Evolutionary conservation across 495 filamentous ascomycete species (phyloP).

Genomic region (Podospora bellae-mahoneyi): DNA sequence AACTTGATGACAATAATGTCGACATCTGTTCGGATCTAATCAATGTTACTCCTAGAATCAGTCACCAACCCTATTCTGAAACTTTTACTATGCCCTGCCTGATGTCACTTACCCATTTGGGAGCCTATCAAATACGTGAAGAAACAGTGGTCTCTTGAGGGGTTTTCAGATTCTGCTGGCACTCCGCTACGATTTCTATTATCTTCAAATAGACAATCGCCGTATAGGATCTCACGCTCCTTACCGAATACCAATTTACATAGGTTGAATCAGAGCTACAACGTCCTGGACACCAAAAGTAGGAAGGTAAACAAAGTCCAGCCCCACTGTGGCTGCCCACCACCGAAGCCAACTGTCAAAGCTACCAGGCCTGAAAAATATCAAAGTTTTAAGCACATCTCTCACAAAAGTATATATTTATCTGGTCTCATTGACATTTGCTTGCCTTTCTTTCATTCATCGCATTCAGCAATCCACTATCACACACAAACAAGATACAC

Average conservation of each 20-base stretch:
- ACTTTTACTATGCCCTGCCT: no score
- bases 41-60: no score
- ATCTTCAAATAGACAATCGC: no score
- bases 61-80: no score
- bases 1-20: no score
- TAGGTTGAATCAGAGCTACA: not conserved
- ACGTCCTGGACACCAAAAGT: not conserved
- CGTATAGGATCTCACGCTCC: no score
- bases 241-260: not conserved
- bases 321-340: not conserved
- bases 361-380: not conserved
- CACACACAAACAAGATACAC: not conserved
- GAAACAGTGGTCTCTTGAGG: no score
- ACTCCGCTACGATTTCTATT: no score
- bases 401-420: not conserved
- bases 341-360: not conserved
- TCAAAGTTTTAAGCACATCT: not conserved
- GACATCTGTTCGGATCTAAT: no score
- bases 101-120: no score
- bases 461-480: not conserved
- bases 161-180: no score
- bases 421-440: not conserved
- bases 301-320: not conserved
- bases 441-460: not conserved
- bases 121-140: no score